Conservation (phyloP, 2,329 filamentous ascomycete species). For the Coniochaeta hoffmannii region DNA sequence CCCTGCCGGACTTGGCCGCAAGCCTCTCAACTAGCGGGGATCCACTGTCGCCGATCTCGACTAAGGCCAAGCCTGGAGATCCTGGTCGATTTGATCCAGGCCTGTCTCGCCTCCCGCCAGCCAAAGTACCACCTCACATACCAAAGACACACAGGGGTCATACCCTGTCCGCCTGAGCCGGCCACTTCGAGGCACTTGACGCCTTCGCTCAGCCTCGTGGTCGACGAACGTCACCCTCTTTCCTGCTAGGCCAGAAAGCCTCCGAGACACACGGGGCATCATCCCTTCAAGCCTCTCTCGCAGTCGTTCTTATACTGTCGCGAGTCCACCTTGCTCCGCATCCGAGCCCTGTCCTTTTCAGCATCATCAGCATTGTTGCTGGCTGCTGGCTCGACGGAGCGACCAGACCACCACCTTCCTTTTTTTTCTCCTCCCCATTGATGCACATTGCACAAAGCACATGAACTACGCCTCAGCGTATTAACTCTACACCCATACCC, state of each 20-base stretch:
- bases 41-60: not conserved
- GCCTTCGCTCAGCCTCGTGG: conserved; percentile 4
- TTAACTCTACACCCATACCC: conserved; percentile 2
- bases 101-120: conserved; percentile 1
- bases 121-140: not conserved
- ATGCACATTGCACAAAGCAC: not conserved
- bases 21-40: not conserved
- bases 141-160: no score
- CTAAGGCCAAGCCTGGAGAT: not conserved
- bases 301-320: not conserved
- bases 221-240: not conserved
- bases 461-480: conserved; percentile 1
- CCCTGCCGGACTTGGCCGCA: conserved; percentile 1
- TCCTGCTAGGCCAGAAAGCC: not conserved
- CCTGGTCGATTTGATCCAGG: conserved; percentile 1
- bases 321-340: not conserved
- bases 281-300: not conserved
- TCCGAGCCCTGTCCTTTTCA: not conserved
- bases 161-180: conserved; percentile 4
- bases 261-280: not conserved
- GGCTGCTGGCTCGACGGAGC: not conserved
- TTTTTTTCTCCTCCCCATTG: not conserved
- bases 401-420: not conserved
- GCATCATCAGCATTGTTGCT: not conserved
- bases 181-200: conserved; percentile 4